Conservation (phyloP, 306 rosid species). For the Biancaea sappan region DNA sequence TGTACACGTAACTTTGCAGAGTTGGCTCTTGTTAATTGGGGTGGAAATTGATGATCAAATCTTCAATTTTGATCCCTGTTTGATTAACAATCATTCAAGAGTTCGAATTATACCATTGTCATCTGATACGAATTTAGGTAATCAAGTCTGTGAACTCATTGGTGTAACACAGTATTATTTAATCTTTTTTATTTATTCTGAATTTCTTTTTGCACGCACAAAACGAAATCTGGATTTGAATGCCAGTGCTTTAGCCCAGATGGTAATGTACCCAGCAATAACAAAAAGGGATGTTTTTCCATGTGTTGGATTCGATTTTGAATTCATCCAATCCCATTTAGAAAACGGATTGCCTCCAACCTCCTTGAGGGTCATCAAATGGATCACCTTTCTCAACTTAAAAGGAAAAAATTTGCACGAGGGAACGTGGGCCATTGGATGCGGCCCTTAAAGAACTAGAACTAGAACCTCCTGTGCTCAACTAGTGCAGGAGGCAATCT, state of each 20-base stretch:
- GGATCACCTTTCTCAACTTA: too few species aligned
- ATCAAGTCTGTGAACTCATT: slow-evolving; percentile 16
- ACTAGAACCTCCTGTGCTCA: too few species aligned
- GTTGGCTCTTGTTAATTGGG: slow-evolving; percentile 1
- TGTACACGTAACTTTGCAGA: slow-evolving; percentile 11
- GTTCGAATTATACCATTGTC: neutral
- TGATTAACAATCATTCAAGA: neutral
- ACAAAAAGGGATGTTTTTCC: neutral
- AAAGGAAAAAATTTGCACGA: too few species aligned
- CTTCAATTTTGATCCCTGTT: neutral
- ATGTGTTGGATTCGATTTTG: neutral
- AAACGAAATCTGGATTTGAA: neutral
- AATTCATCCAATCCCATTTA: neutral
- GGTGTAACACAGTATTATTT: neutral
- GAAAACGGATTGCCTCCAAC: too few species aligned
- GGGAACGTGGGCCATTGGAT: too few species aligned
- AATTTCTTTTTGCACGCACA: neutral
- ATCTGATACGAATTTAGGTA: neutral
- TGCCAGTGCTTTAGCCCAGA: neutral
- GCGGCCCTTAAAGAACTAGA: too few species aligned
- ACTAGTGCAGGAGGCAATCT: too few species aligned
- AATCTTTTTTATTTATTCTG: neutral
- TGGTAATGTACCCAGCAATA: neutral
- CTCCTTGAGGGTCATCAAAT: too few species aligned
- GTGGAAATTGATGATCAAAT: slow-evolving; percentile 4